Evolutionary conservation across 2,329 filamentous ascomycete species (phyloP), one percentile per base, ranked within the genome.

Genomic region (Nemania sp.): DNA sequence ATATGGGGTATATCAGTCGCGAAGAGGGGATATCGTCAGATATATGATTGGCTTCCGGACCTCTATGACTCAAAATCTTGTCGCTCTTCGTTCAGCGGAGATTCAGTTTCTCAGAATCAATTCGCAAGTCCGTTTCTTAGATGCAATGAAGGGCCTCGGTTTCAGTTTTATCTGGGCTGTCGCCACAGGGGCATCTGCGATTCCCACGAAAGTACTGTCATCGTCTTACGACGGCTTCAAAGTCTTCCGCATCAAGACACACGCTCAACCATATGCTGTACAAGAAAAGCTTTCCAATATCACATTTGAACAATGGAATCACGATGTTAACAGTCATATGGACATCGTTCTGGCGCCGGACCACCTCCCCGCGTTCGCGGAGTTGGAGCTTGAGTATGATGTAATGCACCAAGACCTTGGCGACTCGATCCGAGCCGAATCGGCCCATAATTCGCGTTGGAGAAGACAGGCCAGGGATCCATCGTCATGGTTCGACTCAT

Each of bases 401-500:
- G 58, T 67, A 26, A 60, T 71, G 41, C 64, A 70, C 15, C 57
- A 68, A 20, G 61, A 72, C 20, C 61, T 72, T 0, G 68, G 64
- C 0, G 61, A 56, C 3, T 69, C 66, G 0, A 68, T 72, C 42
- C 49, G 58, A 1, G 57, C 63, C 1, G 71, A 74, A 40, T 66
- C 67, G 0, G 44, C 46, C 11, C 47, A 2, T 28, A 45, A 15
- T 41, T 54, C 65, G 11, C 15, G 48, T 24, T 39, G 37, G 53
- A 48, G 6, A 33, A 52, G 48, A 40, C 48, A 70, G 36, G 60
- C 54, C 6, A 61, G 65, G 11, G 67, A 71, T 14, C 62, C 68
- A 7, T 63, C 68, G 8, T 63, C 74, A 5, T 81, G 77, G 75
- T 81, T 76, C 64, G 74, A 78, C 49, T 69, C 68, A 28, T 81